Evolutionary conservation across 2,329 filamentous ascomycete species (phyloP), one percentile per base, ranked within the genome.

Genomic region (Waltergamsia citrina): DNA sequence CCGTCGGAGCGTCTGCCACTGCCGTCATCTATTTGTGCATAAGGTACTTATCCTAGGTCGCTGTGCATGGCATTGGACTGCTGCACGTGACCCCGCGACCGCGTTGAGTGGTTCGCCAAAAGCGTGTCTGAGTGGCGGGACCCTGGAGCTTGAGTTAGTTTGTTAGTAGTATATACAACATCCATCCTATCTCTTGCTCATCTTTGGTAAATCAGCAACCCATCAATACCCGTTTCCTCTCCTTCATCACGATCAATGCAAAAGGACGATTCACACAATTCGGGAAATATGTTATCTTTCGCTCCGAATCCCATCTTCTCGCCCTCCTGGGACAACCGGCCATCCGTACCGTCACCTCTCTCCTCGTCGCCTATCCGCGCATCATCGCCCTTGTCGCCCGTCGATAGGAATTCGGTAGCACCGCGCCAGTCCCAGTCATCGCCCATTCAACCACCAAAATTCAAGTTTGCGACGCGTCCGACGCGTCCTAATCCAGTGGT

Each of bases 401-500:
- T 61, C 40, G 49, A 68, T 36, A 49, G 52, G 12, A 67, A 69
- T 43, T 37, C 52, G n/a, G 47, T 57, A 15, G 49, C 26, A 14
- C 55, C 57, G 30, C 60, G 60, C 38, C 56, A 62, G 21, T 56
- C 49, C 5, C 64, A 66, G 38, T 69, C 64, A 3, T 69, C 65
- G 4, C 64, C 64, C 6, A 58, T 64, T 19, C 46, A 52, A 29
- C 50, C 56, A 8, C 45, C 53, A 21, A 59, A 56, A 19, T 67
- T 63, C 51, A 71, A 63, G 38, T 79, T 65, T 43, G 64, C 72
- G 19, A 59, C 70, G 39, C 67, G 75, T 12, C 61, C 64, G 11
- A 58, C 67, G 35, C 80, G 80, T 39, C 65, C 69, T 23, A 85
- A 81, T 40, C 81, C 79, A 0, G 46, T 81, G 6, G 57, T 78